These are phyloP conservation scores for Triticum dicoccoides DNA, from an alignment of 176 grass and related monocot species.

Conservation along the genomic window DNA sequence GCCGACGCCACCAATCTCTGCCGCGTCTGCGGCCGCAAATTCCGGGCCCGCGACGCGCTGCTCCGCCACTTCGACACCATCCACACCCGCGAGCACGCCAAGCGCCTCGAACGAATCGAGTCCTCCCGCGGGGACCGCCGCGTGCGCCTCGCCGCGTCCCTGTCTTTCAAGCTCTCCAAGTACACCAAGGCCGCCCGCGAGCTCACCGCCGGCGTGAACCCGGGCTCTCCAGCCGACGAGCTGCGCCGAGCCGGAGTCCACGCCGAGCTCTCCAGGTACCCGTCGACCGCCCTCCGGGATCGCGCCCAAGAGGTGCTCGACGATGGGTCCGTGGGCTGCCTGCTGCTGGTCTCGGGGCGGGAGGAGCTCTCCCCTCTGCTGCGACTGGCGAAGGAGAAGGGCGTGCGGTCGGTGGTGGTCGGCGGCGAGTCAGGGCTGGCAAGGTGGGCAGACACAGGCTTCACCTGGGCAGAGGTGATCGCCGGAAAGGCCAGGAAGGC, in stretches of 20 bases:
- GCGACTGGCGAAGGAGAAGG: constrained; percentile 39
- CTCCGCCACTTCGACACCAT: constrained; percentile 49
- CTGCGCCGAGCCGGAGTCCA: constrained; percentile 39
- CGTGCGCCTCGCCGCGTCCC: constrained; percentile 46
- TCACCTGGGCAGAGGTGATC: constrained; percentile 54
- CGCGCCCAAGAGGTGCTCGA: constrained; percentile 51
- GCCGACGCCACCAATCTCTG: constrained; percentile 16
- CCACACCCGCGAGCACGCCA: constrained; percentile 60
- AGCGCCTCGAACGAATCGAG: constrained; percentile 54
- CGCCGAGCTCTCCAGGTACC: constrained; percentile 22
- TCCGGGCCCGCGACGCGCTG: constrained; percentile 35
- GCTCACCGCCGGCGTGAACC: constrained; percentile 21
- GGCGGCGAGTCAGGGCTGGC: constrained; percentile 42
- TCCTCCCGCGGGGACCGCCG: constrained; percentile 44
- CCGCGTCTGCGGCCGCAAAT: constrained; percentile 44
- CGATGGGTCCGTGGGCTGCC: constrained; percentile 33
- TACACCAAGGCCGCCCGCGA: constrained; percentile 65
- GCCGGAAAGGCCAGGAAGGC: constrained; percentile 50
- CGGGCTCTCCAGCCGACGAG: constrained; percentile 38
- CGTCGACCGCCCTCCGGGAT: constrained; percentile 25
- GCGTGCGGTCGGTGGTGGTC: constrained; percentile 53
- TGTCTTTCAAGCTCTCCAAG: constrained; percentile 67
- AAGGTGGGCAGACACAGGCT: constrained; percentile 46
- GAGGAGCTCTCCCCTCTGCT: constrained; percentile 41
- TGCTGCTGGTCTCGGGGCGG: constrained; percentile 47